Evolutionary conservation across 129 eudicot species (phyloP).

Genomic region (Lactuca sativa): DNA sequence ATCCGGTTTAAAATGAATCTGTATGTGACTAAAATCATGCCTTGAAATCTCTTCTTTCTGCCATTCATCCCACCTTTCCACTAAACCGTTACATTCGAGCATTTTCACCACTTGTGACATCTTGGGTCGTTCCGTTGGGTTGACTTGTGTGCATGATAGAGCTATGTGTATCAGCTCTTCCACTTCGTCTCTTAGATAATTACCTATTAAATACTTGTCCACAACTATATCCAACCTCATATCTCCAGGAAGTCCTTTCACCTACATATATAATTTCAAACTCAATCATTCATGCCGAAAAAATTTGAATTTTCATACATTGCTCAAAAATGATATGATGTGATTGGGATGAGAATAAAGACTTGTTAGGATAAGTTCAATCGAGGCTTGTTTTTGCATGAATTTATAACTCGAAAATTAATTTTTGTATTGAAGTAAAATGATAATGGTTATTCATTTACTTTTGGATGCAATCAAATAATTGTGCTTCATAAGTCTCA

Average conservation of each 20-base stretch:
- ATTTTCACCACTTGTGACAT: conserved; percentile 84
- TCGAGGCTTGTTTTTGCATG: too few species aligned
- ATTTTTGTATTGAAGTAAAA: too few species aligned
- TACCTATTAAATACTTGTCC: conserved; percentile 55
- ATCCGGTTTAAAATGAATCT: conserved; percentile 12
- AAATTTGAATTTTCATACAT: not conserved
- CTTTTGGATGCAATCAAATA: too few species aligned
- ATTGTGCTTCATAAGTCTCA: too few species aligned
- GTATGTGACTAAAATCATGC: conserved; percentile 40
- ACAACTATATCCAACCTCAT: conserved; percentile 67
- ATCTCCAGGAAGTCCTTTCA: conserved; percentile 70
- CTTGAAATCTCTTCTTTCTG: conserved; percentile 52
- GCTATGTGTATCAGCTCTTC: conserved; percentile 73
- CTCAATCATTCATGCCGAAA: not conserved
- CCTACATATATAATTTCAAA: conserved; percentile 38
- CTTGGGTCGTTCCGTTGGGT: conserved; percentile 66
- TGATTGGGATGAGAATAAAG: too few species aligned
- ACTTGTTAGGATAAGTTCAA: too few species aligned
- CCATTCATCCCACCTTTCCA: conserved; percentile 83
- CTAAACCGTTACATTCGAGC: conserved; percentile 80
- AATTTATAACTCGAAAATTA: too few species aligned
- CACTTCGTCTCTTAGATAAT: conserved; percentile 53
- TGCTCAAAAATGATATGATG: not conserved
- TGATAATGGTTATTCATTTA: too few species aligned
- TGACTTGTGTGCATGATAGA: conserved; percentile 64